Conservation (phyloP, 1,139 yeast species). For the Lodderomyces metapsilosis region DNA sequence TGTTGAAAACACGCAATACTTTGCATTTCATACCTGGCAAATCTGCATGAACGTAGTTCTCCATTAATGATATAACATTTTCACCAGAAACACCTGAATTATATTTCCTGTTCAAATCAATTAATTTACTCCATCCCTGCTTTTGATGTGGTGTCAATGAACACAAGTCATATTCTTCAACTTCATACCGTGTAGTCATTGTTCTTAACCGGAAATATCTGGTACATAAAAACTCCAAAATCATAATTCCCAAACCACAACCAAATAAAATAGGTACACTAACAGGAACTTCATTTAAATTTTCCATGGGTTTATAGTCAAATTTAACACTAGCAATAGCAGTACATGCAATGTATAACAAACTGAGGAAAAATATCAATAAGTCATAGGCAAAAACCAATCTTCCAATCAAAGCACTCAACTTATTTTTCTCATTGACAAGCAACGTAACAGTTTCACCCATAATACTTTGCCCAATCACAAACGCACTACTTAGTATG, state of each 20-base stretch:
- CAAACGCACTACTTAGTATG: constrained; percentile 15
- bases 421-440: constrained; percentile 17
- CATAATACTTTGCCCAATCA: constrained; percentile 16
- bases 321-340: constrained; percentile 11
- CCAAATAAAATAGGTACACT: constrained; percentile 17
- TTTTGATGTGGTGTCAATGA: constrained; percentile 27
- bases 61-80: constrained; percentile 36
- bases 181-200: constrained; percentile 20
- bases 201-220: constrained; percentile 16
- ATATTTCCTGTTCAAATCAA: constrained; percentile 28
- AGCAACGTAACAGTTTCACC: constrained; percentile 15
- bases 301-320: constrained; percentile 9
- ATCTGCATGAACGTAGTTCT: constrained; percentile 29
- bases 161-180: constrained; percentile 32
- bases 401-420: constrained; percentile 17
- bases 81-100: constrained; percentile 40
- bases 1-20: constrained; percentile 33
- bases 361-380: constrained; percentile 6
- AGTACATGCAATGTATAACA: constrained; percentile 11
- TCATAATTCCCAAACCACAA: constrained; percentile 10
- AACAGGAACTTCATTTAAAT: constrained; percentile 13
- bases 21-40: constrained; percentile 32
- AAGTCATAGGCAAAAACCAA: constrained; percentile 15
- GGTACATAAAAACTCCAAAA: constrained; percentile 15
- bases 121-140: constrained; percentile 36